Base-by-base conservation (phyloP, 1,284 basidiomycete genomes). In the Microbotryum saponariae region DNA sequence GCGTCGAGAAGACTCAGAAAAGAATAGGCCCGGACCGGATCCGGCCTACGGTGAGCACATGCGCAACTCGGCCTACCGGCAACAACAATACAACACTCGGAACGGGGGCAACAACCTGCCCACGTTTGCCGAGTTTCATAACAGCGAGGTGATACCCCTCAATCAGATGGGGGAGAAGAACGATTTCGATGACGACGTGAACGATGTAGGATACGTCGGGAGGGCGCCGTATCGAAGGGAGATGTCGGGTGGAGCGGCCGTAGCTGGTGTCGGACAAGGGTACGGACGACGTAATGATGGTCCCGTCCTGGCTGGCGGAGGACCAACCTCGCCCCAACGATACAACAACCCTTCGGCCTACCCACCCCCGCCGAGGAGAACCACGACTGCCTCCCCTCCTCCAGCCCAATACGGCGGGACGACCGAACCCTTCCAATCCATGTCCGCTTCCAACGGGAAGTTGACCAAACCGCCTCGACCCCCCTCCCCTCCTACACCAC, bases 221-320 rank as follows among this genome's bases (percentile, higher is more conserved):
- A 61, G 16, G 48, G 62, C 21, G 47, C 54, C 20, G 25, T 45
- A 20, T 25, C 49, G 31, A 54, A 56, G 20, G 16, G 27, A 53
- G 9, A 44, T 12, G 20, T n/a, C 51, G n/a, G 23, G 7, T 18
- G 18, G 25, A 8, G 33, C 29, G 20, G 29, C 18, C 42, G 59
- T 67, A 29, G 54, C 23, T 8, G 66, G 66, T 16, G 66, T 67
- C 23, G 66, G 66, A 6, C 51, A 65, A 54, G 66, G 66, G 4
- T 67, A 64, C 37, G 66, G 66, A 2, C 45, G 63, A n/a, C 51
- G 66, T n/a, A 56, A 62, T 52, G 47, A 64, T 10, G 53, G 54
- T 8, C 54, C 49, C 16, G 46, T 54, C 16, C 33, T 49, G 1
- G 58, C 37, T 14, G 37, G 37, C 12, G 37, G 37, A 16, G 37